Evolutionary conservation across 805 yeast genomes (phyloP), one percentile per base, ranked within the genome.

Genomic region (Ogataea paradorogensis): DNA sequence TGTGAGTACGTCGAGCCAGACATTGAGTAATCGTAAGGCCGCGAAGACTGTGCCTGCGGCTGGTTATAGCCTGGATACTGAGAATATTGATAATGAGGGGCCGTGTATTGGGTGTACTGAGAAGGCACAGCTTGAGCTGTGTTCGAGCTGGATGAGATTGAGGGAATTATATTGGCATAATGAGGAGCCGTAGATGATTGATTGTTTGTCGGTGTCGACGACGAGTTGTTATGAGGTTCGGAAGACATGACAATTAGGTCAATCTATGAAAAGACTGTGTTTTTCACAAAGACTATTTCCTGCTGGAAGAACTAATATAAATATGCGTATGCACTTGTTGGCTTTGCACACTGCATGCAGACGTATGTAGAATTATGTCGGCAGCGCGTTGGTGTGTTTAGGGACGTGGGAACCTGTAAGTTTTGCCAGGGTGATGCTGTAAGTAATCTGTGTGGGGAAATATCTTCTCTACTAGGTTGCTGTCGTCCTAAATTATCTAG

Each of bases 31-130:
- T 50, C 54, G 27, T 47, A 50, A 8, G 54, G 51, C 26, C 54
- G 40, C 11, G 48, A 26, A 18, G 40, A 33, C 23, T 45, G 44
- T 16, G 50, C 22, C 13, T 40, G 48, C 13, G 44, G 37, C 27
- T 46, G 39, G 21, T 26, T 35, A 42, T 50, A 50, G 30, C 48
- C 50, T 2, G 51, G 24, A 41, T 35, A 47, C 14, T 45, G 38
- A 29, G 47, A 38, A 32, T 50, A 50, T 37, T 50, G 54, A 35
- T 50, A 50, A 33, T 47, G 54, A 14, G 54, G 54, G 25, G 45
- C 44, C 11, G 54, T 36, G 38, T 50, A 50, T 35, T 46, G 53
- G 39, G 42, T 33, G 26, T 48, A 48, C 33, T 47, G 54, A 11
- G 46, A 45, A 15, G 51, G 42, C 23, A 38, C 42, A 9, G 47